phyloP scores from a whole-genome alignment of 768 basidiomycete species.

The Termitomyces sp. region DNA sequence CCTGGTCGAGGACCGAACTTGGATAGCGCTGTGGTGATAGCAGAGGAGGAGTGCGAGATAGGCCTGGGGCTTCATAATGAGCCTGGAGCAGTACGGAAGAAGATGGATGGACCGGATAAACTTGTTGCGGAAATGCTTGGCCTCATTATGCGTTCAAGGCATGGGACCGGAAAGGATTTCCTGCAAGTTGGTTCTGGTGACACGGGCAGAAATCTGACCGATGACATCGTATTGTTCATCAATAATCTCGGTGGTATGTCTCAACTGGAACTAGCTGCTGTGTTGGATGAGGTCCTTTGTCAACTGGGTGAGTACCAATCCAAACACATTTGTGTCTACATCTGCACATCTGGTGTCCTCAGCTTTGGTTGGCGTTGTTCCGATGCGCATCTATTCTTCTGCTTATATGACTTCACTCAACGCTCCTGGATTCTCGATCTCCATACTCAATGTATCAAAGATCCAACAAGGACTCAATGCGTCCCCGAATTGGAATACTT shows the following conservation, averaged over 20 bases:
- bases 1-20: constrained; percentile 34
- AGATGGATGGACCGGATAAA: constrained; percentile 27
- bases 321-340: neutral
- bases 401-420: constrained; percentile 58
- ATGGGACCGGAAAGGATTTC: constrained; percentile 29
- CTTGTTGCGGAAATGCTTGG: constrained; percentile 28
- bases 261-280: constrained; percentile 47
- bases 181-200: constrained; percentile 15
- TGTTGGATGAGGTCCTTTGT: constrained; percentile 36
- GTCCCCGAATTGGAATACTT: neutral
- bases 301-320: constrained; percentile 32
- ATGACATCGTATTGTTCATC: constrained; percentile 44
- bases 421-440: constrained; percentile 54
- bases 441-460: constrained; percentile 41
- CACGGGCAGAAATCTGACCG: constrained; percentile 25
- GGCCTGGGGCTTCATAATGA: constrained; percentile 58
- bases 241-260: constrained; percentile 54
- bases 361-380: constrained; percentile 28
- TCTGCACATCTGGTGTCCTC: neutral
- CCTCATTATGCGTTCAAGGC: constrained; percentile 34
- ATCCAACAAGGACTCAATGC: constrained; percentile 14
- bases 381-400: constrained; percentile 38
- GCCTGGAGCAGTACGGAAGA: constrained; percentile 33
- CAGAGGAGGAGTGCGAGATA: constrained; percentile 34
- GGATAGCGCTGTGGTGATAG: constrained; percentile 11